Conservation (phyloP, 805 yeast genomes). For the Teunomyces pallodes region DNA sequence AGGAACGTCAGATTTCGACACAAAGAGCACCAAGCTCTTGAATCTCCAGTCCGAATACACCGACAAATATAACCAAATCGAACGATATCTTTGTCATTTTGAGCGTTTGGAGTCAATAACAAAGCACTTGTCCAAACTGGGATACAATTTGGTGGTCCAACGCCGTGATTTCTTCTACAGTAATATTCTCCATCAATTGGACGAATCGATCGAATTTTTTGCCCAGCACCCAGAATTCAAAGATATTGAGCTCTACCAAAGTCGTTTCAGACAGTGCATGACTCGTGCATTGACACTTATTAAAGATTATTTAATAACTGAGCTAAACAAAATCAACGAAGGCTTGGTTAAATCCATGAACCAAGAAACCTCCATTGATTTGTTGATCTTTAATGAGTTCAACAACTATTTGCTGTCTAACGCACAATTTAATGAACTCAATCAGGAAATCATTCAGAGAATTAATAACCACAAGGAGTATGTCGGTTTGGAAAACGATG, state of each 20-base stretch:
- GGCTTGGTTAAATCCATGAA: slow-evolving; percentile 8
- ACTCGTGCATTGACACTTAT: slow-evolving; percentile 76
- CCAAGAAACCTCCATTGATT: slow-evolving; percentile 49
- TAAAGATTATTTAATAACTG: slow-evolving; percentile 58
- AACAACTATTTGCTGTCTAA: slow-evolving; percentile 19
- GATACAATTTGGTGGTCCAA: slow-evolving; percentile 61
- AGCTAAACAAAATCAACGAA: slow-evolving; percentile 33
- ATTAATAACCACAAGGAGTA: slow-evolving; percentile 49
- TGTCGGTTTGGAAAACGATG: slow-evolving; percentile 64
- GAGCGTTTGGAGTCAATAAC: slow-evolving; percentile 71
- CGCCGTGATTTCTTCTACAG: slow-evolving; percentile 42
- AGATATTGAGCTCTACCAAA: slow-evolving; percentile 66
- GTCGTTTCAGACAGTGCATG: slow-evolving; percentile 79
- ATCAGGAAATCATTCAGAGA: slow-evolving; percentile 36
- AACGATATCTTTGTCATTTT: slow-evolving; percentile 54
- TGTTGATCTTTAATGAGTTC: slow-evolving; percentile 67
- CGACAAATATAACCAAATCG: slow-evolving; percentile 43
- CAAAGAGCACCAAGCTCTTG: slow-evolving; percentile 50
- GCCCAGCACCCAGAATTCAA: slow-evolving; percentile 50
- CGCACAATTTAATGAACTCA: slow-evolving; percentile 31
- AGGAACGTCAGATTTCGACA: slow-evolving; percentile 65
- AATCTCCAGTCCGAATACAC: slow-evolving; percentile 43
- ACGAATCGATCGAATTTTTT: slow-evolving; percentile 63
- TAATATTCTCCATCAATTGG: slow-evolving; percentile 52
- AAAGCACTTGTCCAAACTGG: slow-evolving; percentile 61